A percentile compares a stretch with the other conserved stretches of the same genome.
These are phyloP conservation scores for Pestalotiopsis sp. DNA, from an alignment of 2,329 filamentous ascomycete genomes.

Conservation along the genomic window DNA sequence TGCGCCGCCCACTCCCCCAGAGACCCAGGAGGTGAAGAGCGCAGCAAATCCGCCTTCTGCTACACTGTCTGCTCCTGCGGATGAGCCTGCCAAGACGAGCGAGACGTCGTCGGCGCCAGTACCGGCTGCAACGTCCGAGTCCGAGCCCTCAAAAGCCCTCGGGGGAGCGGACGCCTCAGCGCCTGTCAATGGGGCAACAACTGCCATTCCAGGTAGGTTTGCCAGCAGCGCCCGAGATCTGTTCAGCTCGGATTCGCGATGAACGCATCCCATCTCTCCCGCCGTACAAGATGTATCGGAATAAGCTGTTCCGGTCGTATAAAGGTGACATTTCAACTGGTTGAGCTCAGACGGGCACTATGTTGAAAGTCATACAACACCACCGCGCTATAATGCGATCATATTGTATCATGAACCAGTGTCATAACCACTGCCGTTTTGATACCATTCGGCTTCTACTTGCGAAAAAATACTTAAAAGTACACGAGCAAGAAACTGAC, in stretches of 20 bases:
- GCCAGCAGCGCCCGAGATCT: neutral
- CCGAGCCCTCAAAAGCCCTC: slow-evolving; percentile 10
- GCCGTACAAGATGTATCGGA: neutral
- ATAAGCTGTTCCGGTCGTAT: neutral
- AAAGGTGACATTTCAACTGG: no score
- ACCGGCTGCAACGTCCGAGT: neutral
- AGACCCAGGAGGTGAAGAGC: slow-evolving; percentile 21
- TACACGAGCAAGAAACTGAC: neutral
- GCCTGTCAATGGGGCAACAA: neutral
- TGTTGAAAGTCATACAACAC: no score
- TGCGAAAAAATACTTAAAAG: neutral
- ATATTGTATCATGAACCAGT: no score
- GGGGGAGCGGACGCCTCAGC: neutral
- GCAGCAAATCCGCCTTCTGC: slow-evolving; percentile 18
- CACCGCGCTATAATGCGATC: no score
- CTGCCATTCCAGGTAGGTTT: neutral
- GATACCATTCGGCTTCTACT: neutral
- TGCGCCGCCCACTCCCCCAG: slow-evolving; percentile 19
- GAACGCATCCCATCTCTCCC: neutral
- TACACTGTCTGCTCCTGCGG: slow-evolving; percentile 16
- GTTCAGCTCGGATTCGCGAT: neutral
- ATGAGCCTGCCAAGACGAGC: slow-evolving; percentile 23
- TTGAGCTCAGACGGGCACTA: no score
- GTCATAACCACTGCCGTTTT: neutral
- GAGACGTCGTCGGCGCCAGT: neutral